Base-by-base conservation (phyloP, 2,329 filamentous ascomycete genomes). In the Neurospora sp. region DNA sequence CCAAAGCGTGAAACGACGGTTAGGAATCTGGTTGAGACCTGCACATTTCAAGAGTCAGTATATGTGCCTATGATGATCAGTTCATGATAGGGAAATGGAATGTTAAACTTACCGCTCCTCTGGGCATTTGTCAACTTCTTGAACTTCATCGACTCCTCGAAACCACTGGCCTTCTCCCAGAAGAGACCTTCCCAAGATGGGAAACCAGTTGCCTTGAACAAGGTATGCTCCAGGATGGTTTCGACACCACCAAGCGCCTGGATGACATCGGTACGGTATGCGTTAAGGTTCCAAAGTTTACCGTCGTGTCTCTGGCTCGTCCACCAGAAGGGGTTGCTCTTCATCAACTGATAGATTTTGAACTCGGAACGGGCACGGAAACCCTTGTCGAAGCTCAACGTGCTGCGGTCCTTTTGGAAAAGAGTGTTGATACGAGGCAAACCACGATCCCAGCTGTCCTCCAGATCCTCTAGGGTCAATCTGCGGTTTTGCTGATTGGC, bases 301-400 rank as follows among this genome's bases (percentile, higher is more conserved):
- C 96, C 96, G 76, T 99, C 96, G 77, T 99, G 96, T 46, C 96
- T 87, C 80, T 98, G 95, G 76, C 92, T 97, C 4, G 96, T 99
- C 96, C 96, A 99, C 93, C 94, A 97, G 85, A 98, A 98, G 0
- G 96, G 96, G 78, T 98, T 97, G 81, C 91, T 96, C 88, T 97
- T 97, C 95, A 99, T 98, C 72, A 98, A 85, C 80, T 98, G 95
- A 78, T 98, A 99, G 38, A 96, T 90, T 85, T 99, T 99, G 85
- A 99, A 99, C 79, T 99, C 96, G 11, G 95, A 93, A 69, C 96
- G 88, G 15, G 94, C 90, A 75, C 96, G 91, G 90, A 98, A 99
- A 69, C 96, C 96, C 82, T 99, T 99, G 83, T 99, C 96, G 77
- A 99, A 99, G 77, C 93, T 97, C 73, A 99, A 86, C 0, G 96